Evolutionary conservation across 2,329 filamentous ascomycete species (phyloP), one percentile per base, ranked within the genome.

Genomic region (Lecanicillium sp.): DNA sequence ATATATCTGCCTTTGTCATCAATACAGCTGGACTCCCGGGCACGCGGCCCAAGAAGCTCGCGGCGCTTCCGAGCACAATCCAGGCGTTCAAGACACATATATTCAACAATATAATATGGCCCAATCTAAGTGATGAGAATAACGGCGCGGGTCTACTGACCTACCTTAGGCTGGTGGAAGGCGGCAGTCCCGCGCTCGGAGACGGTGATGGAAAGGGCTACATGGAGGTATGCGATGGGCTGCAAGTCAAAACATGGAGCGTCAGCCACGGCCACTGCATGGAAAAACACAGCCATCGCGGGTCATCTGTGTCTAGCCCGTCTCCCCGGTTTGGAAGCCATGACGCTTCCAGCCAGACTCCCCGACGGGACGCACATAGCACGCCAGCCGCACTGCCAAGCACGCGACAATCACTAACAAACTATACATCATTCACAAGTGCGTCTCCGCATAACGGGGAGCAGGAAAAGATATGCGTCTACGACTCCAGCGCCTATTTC

Each of bases 31-130:
- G 85, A 3, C 76, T 94, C 15, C 82, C 86, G 20, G 85, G 84
- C 20, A 77, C 83, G 3, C 78, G 81, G 19, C 86, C 88, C 0
- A 98, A 96, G 61, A 78, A 83, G 17, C 68, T 98, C 12, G 88
- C 90, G 2, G 90, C 85, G 1, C 66, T 96, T 4, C 87, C 89
- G 0, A 82, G 79, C 19, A 94, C 90, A n/a, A 89, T 98, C 37
- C 74, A 86, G 33, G 89, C 90, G 0, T 81, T 98, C 60, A 96
- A 95, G 58, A 79, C 71, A 1, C 89, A 98, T 60, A 86, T 98
- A 43, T 98, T 98, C 68, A 98, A 98, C 62, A 94, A 95, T 53
- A 68, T 95, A 42, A 94, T 96, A 38, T 98, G 92, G 92, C 92
- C 92, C 0, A 98, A 98, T 50, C 65, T 98, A 29, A 94, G 87